Base-by-base conservation (phyloP, 441 rosid species). In the Gossypium trilobum region DNA sequence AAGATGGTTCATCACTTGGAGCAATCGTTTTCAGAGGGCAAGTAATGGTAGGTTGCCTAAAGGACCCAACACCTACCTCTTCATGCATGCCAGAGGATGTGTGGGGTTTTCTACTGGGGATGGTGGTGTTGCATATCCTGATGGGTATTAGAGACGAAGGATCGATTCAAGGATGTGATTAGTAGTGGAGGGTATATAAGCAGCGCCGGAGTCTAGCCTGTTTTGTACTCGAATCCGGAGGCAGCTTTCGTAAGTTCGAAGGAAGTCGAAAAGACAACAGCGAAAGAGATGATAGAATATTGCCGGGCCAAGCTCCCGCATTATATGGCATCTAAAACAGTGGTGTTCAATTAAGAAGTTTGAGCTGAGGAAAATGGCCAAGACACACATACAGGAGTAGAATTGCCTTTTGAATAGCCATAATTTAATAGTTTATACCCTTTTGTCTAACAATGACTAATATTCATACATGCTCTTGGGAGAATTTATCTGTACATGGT, bases 71-170 rank as follows among this genome's bases (percentile, higher is more conserved):
- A 55, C 82, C 77, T 0, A 82, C 81, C 0, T 56, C 78, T 9
- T 57, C 25, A 1, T 55, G 73, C 62, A 81, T 85, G 78, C 68
- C 73, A 27, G 63, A 68, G 20, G 73, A 78, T 10, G 85, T 81
- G 0, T 87, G 85, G 85, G 86, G 85, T 80, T 85, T 70, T 82
- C 77, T 71, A 85, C 86, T 0, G 86, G 91, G 11, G 89, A 85
- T 64, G 64, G 80, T 0, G 87, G 80, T 7, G 88, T 87, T 46
- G 77, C 85, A 48, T 85, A 87, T 68, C 77, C 83, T 0, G 89
- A 87, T n/a, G 87, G 91, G 33, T 85, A 85, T 74, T 82, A 64
- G 89, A 85, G 76, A 74, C 85, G 7, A 87, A 80, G 75, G 87
- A 85, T 65, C 78, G 91, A 7, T 85, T 87, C 19, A 87, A 87